Evolutionary conservation across 139 green algal genomes (phyloP).

Genomic region (Picochlorum sp.): DNA sequence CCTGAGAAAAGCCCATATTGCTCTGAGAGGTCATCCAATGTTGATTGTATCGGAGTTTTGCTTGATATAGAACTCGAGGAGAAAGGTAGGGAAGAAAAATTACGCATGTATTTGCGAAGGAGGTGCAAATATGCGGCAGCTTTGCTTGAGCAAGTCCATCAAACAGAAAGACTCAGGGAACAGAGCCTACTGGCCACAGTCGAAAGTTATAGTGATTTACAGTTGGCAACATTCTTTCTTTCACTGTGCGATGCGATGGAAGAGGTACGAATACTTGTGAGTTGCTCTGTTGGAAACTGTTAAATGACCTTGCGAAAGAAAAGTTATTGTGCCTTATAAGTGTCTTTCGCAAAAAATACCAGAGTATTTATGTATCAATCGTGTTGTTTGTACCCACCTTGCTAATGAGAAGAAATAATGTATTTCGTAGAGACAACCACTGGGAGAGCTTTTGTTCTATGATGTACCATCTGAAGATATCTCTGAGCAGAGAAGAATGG

Average conservation of each 20-base stretch:
- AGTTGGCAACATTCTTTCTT: background rate
- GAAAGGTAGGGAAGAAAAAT: background rate
- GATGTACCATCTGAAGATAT: background rate
- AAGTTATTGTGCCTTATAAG: too few relatives aligned
- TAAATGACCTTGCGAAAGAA: too few relatives aligned
- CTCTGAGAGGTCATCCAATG: constrained; percentile 1
- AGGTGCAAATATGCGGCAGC: constrained; percentile 4
- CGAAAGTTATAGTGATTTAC: background rate
- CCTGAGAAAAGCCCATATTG: background rate
- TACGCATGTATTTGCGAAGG: background rate
- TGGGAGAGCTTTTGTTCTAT: constrained; percentile 4
- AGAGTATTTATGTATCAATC: too few relatives aligned
- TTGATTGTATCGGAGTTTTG: background rate
- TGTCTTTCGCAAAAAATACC: too few relatives aligned
- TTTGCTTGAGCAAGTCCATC: constrained; percentile 1
- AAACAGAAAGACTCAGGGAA: background rate
- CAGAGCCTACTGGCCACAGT: background rate
- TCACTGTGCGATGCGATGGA: background rate
- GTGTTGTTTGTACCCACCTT: too few relatives aligned
- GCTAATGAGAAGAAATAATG: background rate
- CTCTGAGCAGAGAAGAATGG: background rate
- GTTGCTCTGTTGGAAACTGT: too few relatives aligned
- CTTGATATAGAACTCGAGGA: background rate
- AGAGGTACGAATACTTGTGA: background rate
- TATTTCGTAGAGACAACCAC: background rate